Percentiles rank a stretch among this genome's conserved stretches.
These are phyloP conservation scores for Elsinoe ampelina DNA, from an alignment of 2,329 filamentous ascomycete species.

Conservation along the genomic window DNA sequence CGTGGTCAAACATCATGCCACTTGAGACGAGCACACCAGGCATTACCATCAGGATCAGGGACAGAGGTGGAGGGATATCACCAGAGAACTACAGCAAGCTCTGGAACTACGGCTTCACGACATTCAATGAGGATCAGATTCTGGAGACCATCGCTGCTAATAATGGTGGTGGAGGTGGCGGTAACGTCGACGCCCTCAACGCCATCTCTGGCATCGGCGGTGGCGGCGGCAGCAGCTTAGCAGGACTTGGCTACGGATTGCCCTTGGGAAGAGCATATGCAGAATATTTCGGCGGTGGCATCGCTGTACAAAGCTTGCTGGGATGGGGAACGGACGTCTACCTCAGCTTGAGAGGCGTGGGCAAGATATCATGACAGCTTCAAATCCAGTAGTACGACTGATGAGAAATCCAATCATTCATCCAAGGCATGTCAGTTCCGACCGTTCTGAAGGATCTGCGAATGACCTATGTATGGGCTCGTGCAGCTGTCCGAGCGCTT, in stretches of 20 bases:
- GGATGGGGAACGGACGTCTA: conserved; percentile 78
- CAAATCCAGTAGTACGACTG: background rate
- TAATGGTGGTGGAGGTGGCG: conserved; percentile 26
- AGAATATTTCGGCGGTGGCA: conserved; percentile 94
- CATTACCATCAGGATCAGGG: conserved; percentile 89
- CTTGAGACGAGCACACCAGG: conserved; percentile 55
- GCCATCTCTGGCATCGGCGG: conserved; percentile 63
- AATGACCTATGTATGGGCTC: background rate
- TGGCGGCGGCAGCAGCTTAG: conserved; percentile 68
- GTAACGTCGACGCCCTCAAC: conserved; percentile 59
- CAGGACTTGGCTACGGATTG: conserved; percentile 77
- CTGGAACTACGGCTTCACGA: conserved; percentile 97
- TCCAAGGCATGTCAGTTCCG: background rate
- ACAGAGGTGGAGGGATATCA: conserved; percentile 86
- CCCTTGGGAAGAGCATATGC: conserved; percentile 88
- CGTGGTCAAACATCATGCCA: conserved; percentile 33
- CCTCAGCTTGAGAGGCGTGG: conserved; percentile 52
- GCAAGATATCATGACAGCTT: conserved; percentile 30
- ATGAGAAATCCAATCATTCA: background rate
- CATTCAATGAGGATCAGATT: conserved; percentile 63
- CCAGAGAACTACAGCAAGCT: conserved; percentile 77
- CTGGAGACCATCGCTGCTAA: conserved; percentile 39
- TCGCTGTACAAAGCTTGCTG: conserved; percentile 88
- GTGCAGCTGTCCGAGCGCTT: conserved; percentile 1
- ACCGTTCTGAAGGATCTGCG: conserved; percentile 3